Conservation (phyloP, 2,329 filamentous ascomycete genomes). For the Claviceps africana region DNA sequence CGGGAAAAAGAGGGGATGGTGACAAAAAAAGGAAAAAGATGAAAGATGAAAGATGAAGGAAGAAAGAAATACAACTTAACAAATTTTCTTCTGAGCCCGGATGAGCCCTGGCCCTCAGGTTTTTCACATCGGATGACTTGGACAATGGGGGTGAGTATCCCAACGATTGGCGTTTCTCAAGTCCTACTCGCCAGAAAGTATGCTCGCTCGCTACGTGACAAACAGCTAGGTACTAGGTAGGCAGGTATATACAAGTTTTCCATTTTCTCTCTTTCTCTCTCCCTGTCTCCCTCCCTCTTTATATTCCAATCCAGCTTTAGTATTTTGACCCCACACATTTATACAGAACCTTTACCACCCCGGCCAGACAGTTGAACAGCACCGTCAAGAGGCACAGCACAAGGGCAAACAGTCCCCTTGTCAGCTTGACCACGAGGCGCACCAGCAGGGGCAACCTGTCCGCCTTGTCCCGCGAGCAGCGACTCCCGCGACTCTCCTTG, state of each 20-base stretch:
- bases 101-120: too few species aligned
- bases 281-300: background rate
- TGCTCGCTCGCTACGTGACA: background rate
- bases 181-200: background rate
- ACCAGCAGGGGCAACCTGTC: slow-evolving; percentile 37
- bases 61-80: background rate
- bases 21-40: background rate
- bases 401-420: slow-evolving; percentile 41
- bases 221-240: background rate
- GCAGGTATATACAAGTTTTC: background rate
- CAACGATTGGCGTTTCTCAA: too few species aligned
- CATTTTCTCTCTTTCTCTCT: too few species aligned
- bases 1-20: too few species aligned
- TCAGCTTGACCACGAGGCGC: slow-evolving; percentile 34
- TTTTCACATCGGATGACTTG: too few species aligned
- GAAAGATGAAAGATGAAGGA: too few species aligned
- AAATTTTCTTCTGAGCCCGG: background rate
- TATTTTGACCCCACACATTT: slow-evolving; percentile 34
- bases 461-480: slow-evolving; percentile 18
- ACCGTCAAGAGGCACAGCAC: slow-evolving; percentile 45
- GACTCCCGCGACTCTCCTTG: slow-evolving; percentile 22
- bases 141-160: too few species aligned
- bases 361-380: slow-evolving; percentile 36
- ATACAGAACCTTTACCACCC: slow-evolving; percentile 35
- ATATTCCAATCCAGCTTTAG: slow-evolving; percentile 5